Evolutionary conservation across 1,284 basidiomycete species (phyloP).

Genomic region (Cryptococcus sp.): DNA sequence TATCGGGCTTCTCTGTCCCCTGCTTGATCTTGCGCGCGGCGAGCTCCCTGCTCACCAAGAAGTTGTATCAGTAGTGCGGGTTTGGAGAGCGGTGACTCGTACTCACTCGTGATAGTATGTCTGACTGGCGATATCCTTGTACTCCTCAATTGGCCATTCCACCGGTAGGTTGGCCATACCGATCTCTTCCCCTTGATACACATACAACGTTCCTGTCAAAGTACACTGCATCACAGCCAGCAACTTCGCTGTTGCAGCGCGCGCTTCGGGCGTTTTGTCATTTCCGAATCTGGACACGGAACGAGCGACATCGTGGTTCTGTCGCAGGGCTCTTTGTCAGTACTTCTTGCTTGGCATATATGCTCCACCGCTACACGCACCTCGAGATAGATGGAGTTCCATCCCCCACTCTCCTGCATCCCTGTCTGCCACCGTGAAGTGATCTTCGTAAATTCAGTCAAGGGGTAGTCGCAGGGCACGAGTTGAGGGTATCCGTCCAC

Average conservation of each 20-base stretch:
- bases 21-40: slow-evolving; percentile 47
- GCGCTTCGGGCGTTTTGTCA: slow-evolving; percentile 61
- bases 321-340: no score
- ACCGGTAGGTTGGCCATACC: slow-evolving; percentile 69
- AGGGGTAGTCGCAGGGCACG: slow-evolving; percentile 6
- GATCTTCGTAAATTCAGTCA: slow-evolving; percentile 18
- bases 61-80: no score
- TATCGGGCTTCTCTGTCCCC: slow-evolving; percentile 58
- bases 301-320: slow-evolving; percentile 57
- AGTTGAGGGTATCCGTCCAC: slow-evolving; percentile 9
- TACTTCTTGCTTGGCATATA: background rate
- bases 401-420: slow-evolving; percentile 15
- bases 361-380: slow-evolving; percentile 2
- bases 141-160: slow-evolving; percentile 70
- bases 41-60: slow-evolving; percentile 4
- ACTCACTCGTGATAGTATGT: slow-evolving; percentile 11
- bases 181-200: slow-evolving; percentile 71
- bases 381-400: slow-evolving; percentile 22
- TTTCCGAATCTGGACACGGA: slow-evolving; percentile 67
- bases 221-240: slow-evolving; percentile 65
- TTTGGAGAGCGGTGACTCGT: no score
- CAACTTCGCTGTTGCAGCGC: slow-evolving; percentile 64
- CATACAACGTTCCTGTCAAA: slow-evolving; percentile 67
- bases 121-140: slow-evolving; percentile 59
- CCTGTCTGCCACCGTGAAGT: slow-evolving; percentile 14